phyloP scores from a whole-genome alignment of 768 basidiomycete genomes.

The Leccinellum rugosiceps region DNA sequence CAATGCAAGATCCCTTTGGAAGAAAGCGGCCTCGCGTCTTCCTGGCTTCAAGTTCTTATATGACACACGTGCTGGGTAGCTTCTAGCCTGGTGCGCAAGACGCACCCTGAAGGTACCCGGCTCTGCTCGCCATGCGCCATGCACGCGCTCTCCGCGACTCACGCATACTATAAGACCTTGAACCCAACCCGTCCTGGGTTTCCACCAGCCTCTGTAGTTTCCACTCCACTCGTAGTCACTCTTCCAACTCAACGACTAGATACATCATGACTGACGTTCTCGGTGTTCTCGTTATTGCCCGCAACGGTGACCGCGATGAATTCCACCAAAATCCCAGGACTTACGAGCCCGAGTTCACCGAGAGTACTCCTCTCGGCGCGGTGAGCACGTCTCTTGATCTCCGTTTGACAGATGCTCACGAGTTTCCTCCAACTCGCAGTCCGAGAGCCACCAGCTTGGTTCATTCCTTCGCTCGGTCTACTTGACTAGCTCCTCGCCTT shows the following conservation, averaged over 20 bases:
- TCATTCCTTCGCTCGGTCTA: constrained; percentile 60
- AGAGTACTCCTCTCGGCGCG: constrained; percentile 75
- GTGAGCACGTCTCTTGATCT: constrained; percentile 34
- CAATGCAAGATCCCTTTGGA: constrained; percentile 25
- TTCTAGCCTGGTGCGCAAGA: constrained; percentile 16
- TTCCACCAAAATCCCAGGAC: constrained; percentile 70
- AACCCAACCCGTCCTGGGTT: constrained; percentile 3
- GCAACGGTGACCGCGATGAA: constrained; percentile 72
- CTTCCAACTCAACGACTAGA: constrained; percentile 10
- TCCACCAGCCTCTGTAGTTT: constrained; percentile 18
- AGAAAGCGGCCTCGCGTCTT: constrained; percentile 33
- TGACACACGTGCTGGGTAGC: constrained; percentile 22
- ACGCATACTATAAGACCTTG: constrained; percentile 24
- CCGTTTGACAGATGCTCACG: neutral
- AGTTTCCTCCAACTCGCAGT: constrained; percentile 34
- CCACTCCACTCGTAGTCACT: constrained; percentile 15
- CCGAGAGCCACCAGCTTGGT: constrained; percentile 67
- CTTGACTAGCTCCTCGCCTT: constrained; percentile 61
- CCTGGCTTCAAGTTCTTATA: constrained; percentile 26
- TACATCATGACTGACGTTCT: constrained; percentile 50
- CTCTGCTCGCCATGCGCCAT: constrained; percentile 25
- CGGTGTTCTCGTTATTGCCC: constrained; percentile 73
- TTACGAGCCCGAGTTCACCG: constrained; percentile 58
- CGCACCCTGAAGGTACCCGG: constrained; percentile 25
- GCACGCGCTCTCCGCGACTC: constrained; percentile 26